These are phyloP conservation scores for Echeveria elegans DNA, from an alignment of 164 flowering plant species.

Conservation along the genomic window DNA sequence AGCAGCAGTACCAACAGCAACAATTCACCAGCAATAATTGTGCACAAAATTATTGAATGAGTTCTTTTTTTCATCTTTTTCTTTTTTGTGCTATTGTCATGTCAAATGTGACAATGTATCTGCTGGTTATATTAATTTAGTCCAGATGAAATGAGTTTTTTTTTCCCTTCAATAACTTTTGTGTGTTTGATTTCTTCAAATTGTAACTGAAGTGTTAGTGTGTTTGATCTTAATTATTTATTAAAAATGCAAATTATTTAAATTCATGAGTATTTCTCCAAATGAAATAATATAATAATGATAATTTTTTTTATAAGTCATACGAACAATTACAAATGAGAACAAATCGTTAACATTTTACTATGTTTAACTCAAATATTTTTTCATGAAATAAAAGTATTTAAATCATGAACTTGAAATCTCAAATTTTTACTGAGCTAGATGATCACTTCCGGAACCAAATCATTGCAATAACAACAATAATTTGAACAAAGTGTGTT, in stretches of 20 bases:
- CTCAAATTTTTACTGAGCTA: too few species aligned
- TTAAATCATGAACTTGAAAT: too few species aligned
- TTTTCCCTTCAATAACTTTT: not conserved
- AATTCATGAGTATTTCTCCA: too few species aligned
- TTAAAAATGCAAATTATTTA: not conserved
- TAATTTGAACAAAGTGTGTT: not conserved
- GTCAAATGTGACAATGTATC: not conserved
- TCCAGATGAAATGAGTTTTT: not conserved
- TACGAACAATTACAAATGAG: too few species aligned
- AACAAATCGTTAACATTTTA: too few species aligned
- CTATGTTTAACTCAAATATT: too few species aligned
- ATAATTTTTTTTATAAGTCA: too few species aligned
- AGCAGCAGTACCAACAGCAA: constrained; percentile 25
- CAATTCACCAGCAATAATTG: constrained; percentile 23
- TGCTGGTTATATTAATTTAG: not conserved
- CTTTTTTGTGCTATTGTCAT: constrained; percentile 1
- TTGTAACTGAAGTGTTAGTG: not conserved
- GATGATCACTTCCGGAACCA: not conserved
- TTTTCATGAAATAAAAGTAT: too few species aligned
- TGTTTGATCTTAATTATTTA: not conserved
- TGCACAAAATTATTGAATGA: not conserved
- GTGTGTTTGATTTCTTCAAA: not conserved
- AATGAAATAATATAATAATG: too few species aligned
- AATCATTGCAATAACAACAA: not conserved
- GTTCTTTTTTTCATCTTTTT: not conserved